phyloP scores from a whole-genome alignment of 2,329 filamentous ascomycete species.

The Hypoxylon sp. region DNA sequence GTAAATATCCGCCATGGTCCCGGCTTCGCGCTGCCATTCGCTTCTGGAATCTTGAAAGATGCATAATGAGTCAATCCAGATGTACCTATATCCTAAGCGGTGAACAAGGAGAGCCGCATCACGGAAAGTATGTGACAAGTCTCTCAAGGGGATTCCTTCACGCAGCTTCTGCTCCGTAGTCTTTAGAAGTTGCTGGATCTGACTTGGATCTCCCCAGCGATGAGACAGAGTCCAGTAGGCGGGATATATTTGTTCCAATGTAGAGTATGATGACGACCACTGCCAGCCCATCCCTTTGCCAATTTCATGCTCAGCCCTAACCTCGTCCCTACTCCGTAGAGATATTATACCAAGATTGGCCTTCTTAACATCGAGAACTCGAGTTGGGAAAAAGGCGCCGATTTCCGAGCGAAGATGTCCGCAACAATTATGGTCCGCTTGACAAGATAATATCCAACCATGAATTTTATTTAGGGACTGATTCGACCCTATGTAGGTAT shows the following conservation, averaged over 20 bases:
- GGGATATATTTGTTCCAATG: neutral
- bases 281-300: too few relatives aligned
- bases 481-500: slow-evolving; percentile 18
- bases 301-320: neutral
- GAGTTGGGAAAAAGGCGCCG: slow-evolving; percentile 5
- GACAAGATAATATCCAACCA: slow-evolving; percentile 14
- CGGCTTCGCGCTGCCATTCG: slow-evolving; percentile 10
- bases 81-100: slow-evolving; percentile 12
- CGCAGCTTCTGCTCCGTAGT: slow-evolving; percentile 12
- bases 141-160: neutral
- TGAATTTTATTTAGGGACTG: slow-evolving; percentile 12
- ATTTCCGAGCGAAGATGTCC: neutral
- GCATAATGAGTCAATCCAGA: slow-evolving; percentile 29
- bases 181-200: slow-evolving; percentile 3
- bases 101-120: slow-evolving; percentile 10
- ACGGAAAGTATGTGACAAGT: slow-evolving; percentile 11
- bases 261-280: neutral
- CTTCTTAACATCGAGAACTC: slow-evolving; percentile 7
- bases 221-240: slow-evolving; percentile 25
- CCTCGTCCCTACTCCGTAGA: slow-evolving; percentile 13
- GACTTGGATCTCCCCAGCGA: slow-evolving; percentile 15
- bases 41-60: slow-evolving; percentile 16
- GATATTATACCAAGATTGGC: neutral
- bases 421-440: slow-evolving; percentile 6
- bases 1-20: slow-evolving; percentile 13